Evolutionary conservation across 2,329 filamentous ascomycete genomes (phyloP).

Genomic region (Akanthomyces uredinophilus): DNA sequence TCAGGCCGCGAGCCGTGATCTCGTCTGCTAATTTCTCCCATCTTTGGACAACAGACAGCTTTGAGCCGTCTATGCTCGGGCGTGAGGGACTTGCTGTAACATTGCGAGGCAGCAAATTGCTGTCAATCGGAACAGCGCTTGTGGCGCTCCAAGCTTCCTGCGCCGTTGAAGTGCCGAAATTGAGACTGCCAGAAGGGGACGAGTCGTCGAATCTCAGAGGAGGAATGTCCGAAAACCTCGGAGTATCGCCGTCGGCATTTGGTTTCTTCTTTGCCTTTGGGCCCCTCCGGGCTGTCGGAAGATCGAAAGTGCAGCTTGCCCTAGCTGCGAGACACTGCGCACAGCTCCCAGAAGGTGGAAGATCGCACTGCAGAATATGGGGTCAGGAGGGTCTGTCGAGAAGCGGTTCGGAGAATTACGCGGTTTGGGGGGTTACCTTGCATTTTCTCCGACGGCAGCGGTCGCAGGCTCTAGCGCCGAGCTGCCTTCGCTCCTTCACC

Average conservation of each 20-base stretch:
- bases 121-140: background rate
- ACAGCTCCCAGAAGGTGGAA: conserved; percentile 22
- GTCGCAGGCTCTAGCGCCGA: conserved; percentile 29
- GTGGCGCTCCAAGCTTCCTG: background rate
- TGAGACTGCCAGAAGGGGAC: background rate
- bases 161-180: background rate
- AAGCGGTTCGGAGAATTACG: background rate
- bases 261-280: conserved; percentile 28
- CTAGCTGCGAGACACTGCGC: conserved; percentile 30
- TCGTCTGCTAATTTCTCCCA: conserved; percentile 25
- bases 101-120: background rate
- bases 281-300: conserved; percentile 34
- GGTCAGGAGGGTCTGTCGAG: background rate
- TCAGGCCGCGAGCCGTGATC: conserved; percentile 22
- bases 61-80: background rate
- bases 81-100: background rate
- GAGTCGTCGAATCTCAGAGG: background rate
- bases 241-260: background rate
- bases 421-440: conserved; percentile 23
- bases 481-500: conserved; percentile 17
- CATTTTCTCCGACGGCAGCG: conserved; percentile 34
- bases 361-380: conserved; percentile 24
- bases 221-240: background rate
- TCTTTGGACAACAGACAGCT: conserved; percentile 23
- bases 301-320: conserved; percentile 32